Conservation (phyloP, 371 early-diverging fungal genomes). For the Mortierella sp. region DNA sequence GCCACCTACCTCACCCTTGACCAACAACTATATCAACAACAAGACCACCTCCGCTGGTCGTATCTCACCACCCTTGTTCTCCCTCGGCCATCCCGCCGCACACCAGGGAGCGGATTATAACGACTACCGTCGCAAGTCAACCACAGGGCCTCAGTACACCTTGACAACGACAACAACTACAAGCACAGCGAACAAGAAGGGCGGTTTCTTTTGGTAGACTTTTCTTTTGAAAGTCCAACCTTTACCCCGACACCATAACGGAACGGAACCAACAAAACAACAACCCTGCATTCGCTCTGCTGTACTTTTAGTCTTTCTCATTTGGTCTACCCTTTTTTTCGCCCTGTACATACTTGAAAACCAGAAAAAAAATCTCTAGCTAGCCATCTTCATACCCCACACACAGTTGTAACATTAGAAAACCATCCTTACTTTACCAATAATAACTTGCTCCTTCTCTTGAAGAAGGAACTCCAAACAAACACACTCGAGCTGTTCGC, state of each 20-base stretch:
- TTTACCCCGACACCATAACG: constrained; percentile 4
- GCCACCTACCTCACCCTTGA: constrained; percentile 32
- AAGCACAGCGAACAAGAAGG: constrained; percentile 17
- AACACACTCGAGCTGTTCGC: background rate
- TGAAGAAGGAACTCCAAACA: background rate
- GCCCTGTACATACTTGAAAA: constrained; percentile 35
- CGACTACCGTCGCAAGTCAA: constrained; percentile 32
- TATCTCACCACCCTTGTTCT: constrained; percentile 33
- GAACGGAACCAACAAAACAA: constrained; percentile 18
- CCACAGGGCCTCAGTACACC: constrained; percentile 27
- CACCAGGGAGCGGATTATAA: background rate
- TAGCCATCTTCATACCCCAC: constrained; percentile 7
- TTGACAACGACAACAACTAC: constrained; percentile 15
- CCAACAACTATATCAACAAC: constrained; percentile 29
- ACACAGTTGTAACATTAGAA: constrained; percentile 12
- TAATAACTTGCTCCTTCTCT: constrained; percentile 1
- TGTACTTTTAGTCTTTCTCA: constrained; percentile 17
- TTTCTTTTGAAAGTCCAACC: background rate
- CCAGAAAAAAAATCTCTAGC: constrained; percentile 14
- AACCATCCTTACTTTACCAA: constrained; percentile 3
- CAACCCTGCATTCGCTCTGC: constrained; percentile 9
- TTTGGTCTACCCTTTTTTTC: constrained; percentile 5
- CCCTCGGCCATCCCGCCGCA: constrained; percentile 26
- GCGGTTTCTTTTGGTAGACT: constrained; percentile 32
- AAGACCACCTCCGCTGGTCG: constrained; percentile 22